Evolutionary conservation across 495 filamentous ascomycete genomes (phyloP).

Genomic region (Amphirosellinia nigrospora): DNA sequence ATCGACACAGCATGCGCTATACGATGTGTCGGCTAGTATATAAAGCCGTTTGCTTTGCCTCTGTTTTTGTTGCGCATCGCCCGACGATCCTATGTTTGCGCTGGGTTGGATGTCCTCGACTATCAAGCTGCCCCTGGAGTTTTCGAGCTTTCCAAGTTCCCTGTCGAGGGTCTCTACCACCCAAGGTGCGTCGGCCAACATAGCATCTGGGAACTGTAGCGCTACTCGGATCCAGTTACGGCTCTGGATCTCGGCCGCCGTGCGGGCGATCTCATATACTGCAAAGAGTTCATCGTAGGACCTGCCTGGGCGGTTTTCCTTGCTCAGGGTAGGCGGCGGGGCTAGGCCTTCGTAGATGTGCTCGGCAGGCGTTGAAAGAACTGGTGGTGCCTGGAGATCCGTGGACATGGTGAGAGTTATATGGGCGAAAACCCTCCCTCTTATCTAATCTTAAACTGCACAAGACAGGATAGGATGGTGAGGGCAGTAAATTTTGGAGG

Average conservation of each 20-base stretch:
- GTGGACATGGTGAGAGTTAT: conserved; percentile 36
- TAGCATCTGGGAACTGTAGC: conserved; percentile 91
- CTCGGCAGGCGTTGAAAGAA: conserved; percentile 87
- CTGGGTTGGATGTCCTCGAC: background rate
- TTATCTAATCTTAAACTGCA: background rate
- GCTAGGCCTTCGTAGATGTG: conserved; percentile 72
- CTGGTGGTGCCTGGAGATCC: conserved; percentile 62
- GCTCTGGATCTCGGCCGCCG: conserved; percentile 72
- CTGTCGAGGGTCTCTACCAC: conserved; percentile 72
- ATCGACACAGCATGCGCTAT: conserved; percentile 96
- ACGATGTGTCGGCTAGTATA: conserved; percentile 95
- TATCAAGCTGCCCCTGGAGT: conserved; percentile 21
- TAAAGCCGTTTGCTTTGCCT: conserved; percentile 60
- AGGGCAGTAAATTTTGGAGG: conserved; percentile 22
- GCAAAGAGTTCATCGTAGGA: conserved; percentile 74
- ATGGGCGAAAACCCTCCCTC: background rate
- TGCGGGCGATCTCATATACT: conserved; percentile 87
- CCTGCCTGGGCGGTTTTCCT: conserved; percentile 47
- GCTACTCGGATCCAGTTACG: conserved; percentile 79
- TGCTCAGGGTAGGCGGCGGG: conserved; percentile 38
- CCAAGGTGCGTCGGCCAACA: conserved; percentile 83
- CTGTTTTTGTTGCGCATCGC: conserved; percentile 8
- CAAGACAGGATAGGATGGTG: too few species aligned
- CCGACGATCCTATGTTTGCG: conserved; percentile 13
- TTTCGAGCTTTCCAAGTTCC: conserved; percentile 56